phyloP scores from a whole-genome alignment of 2,329 filamentous ascomycete species.

The Phyllosticta citrichinensis region DNA sequence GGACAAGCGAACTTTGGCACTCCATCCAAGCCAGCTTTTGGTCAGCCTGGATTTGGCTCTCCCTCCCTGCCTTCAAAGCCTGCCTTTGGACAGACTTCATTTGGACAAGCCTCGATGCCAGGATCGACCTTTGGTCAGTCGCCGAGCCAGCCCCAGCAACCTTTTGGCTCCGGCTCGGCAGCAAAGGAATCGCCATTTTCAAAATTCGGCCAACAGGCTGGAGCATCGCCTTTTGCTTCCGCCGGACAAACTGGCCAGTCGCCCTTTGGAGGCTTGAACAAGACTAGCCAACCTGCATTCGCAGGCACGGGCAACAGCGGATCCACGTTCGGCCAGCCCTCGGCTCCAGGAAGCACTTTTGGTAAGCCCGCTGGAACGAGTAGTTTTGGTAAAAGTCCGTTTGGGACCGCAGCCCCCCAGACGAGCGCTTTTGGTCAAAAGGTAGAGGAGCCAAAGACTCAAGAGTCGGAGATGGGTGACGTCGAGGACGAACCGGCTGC shows the following conservation, averaged over 20 bases:
- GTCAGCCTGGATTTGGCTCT: conserved; percentile 15
- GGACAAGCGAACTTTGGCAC: conserved; percentile 20
- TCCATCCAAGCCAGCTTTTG: conserved; percentile 11
- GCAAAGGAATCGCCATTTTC: conserved; percentile 4
- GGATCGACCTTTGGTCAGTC: conserved; percentile 1
- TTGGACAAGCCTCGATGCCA: conserved; percentile 17
- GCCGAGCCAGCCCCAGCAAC: neutral
- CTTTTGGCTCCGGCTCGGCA: neutral
- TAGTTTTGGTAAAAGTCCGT: conserved; percentile 1
- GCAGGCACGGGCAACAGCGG: neutral
- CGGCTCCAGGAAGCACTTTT: neutral
- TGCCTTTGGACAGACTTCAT: conserved; percentile 13
- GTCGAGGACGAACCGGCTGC: conserved; percentile 15
- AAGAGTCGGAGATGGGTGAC: conserved; percentile 22
- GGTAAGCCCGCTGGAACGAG: conserved; percentile 1
- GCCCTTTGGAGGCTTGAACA: conserved; percentile 14
- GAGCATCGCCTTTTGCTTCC: conserved; percentile 1
- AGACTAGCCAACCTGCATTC: neutral
- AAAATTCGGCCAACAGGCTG: conserved; percentile 4
- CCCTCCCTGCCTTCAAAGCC: conserved; percentile 12
- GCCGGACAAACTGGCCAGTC: conserved; percentile 16
- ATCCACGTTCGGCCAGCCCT: conserved; percentile 18
- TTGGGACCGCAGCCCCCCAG: neutral
- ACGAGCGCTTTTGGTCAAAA: conserved; percentile 13
- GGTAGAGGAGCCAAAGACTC: conserved; percentile 20